Evolutionary conservation across 177 flowering plant species (phyloP).

Genomic region (Vitis hybrid): DNA sequence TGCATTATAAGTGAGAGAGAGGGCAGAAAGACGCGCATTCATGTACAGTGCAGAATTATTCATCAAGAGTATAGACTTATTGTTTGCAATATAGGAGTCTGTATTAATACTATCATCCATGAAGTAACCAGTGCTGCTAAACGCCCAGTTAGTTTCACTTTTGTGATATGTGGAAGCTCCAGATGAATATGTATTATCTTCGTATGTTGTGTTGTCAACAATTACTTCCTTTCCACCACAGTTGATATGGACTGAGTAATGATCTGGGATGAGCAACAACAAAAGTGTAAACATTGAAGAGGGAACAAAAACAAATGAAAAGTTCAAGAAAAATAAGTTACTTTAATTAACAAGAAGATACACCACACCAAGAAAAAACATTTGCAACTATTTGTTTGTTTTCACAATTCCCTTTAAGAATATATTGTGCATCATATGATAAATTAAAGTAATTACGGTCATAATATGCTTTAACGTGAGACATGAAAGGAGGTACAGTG

Average conservation of each 20-base stretch:
- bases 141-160: slow-evolving; percentile 20
- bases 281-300: background rate
- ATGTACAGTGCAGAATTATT: slow-evolving; percentile 10
- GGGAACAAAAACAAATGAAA: too few relatives aligned
- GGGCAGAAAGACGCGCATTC: slow-evolving; percentile 23
- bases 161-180: background rate
- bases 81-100: background rate
- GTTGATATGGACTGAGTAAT: slow-evolving; percentile 28
- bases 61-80: slow-evolving; percentile 5
- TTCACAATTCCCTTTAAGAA: too few relatives aligned
- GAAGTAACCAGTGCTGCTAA: slow-evolving; percentile 25
- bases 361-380: too few relatives aligned
- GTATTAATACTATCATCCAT: background rate
- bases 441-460: too few relatives aligned
- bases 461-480: too few relatives aligned
- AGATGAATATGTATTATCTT: background rate
- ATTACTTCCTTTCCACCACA: slow-evolving; percentile 32
- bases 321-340: too few relatives aligned
- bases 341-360: too few relatives aligned
- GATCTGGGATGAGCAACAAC: slow-evolving; percentile 8
- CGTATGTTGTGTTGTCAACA: slow-evolving; percentile 3
- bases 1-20: slow-evolving; percentile 29
- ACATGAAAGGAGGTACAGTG: too few relatives aligned
- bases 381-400: too few relatives aligned
- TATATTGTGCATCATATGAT: too few relatives aligned